A percentile compares a stretch with the other conserved stretches of the same genome.
Conservation (phyloP, 2,329 filamentous ascomycete genomes). For the Neoascochyta sp. region DNA sequence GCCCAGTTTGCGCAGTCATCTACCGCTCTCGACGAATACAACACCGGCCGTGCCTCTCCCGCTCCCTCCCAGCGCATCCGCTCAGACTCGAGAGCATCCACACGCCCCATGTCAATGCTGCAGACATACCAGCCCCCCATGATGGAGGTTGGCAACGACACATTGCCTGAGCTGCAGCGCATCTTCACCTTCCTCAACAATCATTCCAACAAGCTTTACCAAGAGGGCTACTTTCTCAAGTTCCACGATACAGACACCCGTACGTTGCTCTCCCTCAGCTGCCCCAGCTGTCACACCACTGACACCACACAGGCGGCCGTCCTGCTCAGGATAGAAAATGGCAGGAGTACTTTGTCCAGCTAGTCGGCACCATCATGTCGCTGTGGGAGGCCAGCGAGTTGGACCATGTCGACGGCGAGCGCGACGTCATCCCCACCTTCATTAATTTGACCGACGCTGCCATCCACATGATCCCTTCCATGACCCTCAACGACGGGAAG, state of each 20-base stretch:
- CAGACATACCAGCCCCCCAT: conserved; percentile 80
- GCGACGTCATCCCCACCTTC: conserved; percentile 83
- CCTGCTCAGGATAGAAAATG: conserved; percentile 83
- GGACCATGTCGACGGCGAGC: conserved; percentile 79
- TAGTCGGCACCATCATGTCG: conserved; percentile 91
- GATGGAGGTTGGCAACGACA: conserved; percentile 82
- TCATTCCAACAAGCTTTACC: conserved; percentile 93
- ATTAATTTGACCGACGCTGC: conserved; percentile 97
- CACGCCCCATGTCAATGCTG: conserved; percentile 79
- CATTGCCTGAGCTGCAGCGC: conserved; percentile 85
- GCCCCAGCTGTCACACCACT: conserved; percentile 18
- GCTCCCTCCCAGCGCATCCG: conserved; percentile 40
- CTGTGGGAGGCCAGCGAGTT: conserved; percentile 93
- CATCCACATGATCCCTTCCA: conserved; percentile 83
- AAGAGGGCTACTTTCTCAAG: conserved; percentile 97
- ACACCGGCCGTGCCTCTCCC: conserved; percentile 22
- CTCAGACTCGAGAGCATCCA: conserved; percentile 50
- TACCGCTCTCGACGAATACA: conserved; percentile 29
- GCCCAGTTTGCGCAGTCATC: conserved; percentile 25
- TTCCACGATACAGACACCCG: conserved; percentile 89
- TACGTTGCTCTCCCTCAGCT: conserved; percentile 49
- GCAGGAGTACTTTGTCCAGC: conserved; percentile 95
- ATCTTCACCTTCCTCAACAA: conserved; percentile 93
- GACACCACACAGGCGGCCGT: conserved; percentile 64
- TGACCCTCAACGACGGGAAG: conserved; percentile 81